Evolutionary conservation across 2,329 filamentous ascomycete species (phyloP).

Genomic region (Epichloe sp.): DNA sequence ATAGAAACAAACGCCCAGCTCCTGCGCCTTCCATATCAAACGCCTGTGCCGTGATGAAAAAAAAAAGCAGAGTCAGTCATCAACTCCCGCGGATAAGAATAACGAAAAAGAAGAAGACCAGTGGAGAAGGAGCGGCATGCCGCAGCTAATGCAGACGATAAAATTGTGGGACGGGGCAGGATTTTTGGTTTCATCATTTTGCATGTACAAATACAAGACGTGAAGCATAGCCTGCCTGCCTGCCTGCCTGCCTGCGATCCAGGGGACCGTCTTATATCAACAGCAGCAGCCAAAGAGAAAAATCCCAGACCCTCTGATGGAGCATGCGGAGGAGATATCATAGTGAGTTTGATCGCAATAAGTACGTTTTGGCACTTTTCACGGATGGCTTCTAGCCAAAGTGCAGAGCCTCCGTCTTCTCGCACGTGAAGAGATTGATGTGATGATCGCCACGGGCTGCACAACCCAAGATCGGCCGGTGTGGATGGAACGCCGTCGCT

Average conservation of each 20-base stretch:
- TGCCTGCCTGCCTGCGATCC: too few relatives aligned
- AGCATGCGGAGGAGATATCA: neutral
- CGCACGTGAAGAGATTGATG: constrained; percentile 75
- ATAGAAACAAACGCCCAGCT: neutral
- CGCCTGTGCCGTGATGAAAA: neutral
- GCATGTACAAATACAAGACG: neutral
- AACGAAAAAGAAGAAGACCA: neutral
- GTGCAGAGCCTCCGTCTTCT: constrained; percentile 28
- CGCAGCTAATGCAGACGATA: too few relatives aligned
- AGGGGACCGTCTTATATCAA: neutral
- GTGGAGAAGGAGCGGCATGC: too few relatives aligned
- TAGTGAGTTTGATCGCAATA: constrained; percentile 1
- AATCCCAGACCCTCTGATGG: neutral
- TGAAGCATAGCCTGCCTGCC: neutral
- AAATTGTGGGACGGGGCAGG: neutral
- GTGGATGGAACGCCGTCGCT: constrained; percentile 87
- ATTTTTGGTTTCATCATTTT: neutral
- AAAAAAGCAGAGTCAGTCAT: neutral
- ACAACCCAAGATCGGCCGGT: constrained; percentile 80
- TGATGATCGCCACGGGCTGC: constrained; percentile 79
- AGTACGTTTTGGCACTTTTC: constrained; percentile 1
- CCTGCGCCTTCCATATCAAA: neutral
- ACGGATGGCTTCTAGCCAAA: constrained; percentile 14
- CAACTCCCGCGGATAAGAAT: neutral
- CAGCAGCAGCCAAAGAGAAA: neutral